Base-by-base conservation (phyloP, 1,139 yeast species). In the Hyphopichia burtonii region DNA sequence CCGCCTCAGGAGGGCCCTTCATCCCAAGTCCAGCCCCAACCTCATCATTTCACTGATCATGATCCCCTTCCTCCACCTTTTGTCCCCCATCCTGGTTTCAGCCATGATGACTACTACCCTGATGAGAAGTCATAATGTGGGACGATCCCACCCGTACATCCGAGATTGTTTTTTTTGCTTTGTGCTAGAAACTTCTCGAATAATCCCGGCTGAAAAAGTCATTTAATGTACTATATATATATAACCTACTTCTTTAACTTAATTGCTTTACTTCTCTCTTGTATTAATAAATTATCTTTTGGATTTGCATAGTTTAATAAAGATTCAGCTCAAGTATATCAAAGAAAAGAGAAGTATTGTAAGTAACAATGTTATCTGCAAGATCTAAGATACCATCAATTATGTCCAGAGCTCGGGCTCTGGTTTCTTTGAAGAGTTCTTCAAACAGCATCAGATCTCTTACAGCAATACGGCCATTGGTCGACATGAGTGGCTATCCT, bases 61-160 rank as follows among this genome's bases (percentile, higher is more conserved):
- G 8, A 9, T 16, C 3, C 20, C 12, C 34, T 7, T 4, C 70
- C 66, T 7, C 73, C 73, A 9, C 61, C 66, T 2, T 67, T 68
- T 48, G 58, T 56, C 36, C 62, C 68, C 1, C 70, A 57, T 41
- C 68, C 73, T 1, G 73, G 73, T 8, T 67, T 59, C 45, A 45
- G 43, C 15, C 35, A 41, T 11, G 65, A 52, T 6, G 74, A 68
- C 48, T 69, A 69, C 48, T 68, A 71, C 71, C 65, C 61, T 28
- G 66, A 66, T 14, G 41, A 46, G 28, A 47, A 46, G 36, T 20
- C 23, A 20, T 20, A 20, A 20, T 6, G 8, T 20, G 5, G 23
- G 23, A n/a, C n/a, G n/a, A n/a, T 20, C 23, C 8, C 5, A 12
- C 25, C 30, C 11, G 37, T 27, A 18, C 31, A 15, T 25, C 30